Evolutionary conservation across 1,284 basidiomycete species (phyloP).

Genomic region (Ceratobasidium sp.): DNA sequence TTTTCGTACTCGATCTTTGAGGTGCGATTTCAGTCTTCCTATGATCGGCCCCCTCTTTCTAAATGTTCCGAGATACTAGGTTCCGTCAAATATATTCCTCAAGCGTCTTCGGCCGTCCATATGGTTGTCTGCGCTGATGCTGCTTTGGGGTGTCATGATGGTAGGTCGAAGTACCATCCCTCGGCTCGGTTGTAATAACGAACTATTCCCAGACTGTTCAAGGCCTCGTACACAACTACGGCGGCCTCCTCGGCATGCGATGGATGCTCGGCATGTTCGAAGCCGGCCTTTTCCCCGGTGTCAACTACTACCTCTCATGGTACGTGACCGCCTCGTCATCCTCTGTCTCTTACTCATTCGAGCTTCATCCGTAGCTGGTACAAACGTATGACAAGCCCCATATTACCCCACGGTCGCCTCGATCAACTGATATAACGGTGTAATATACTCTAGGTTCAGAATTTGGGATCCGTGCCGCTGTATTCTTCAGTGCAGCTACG

Average conservation of each 20-base stretch:
- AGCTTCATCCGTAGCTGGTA: slow-evolving; percentile 26
- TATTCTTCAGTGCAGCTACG: slow-evolving; percentile 63
- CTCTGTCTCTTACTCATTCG: background rate
- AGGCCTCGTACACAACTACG: slow-evolving; percentile 58
- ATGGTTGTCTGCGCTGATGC: slow-evolving; percentile 45
- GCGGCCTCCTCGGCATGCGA: slow-evolving; percentile 53
- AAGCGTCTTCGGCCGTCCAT: slow-evolving; percentile 45
- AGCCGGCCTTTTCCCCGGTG: slow-evolving; percentile 58
- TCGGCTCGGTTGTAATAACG: background rate
- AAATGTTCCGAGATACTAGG: background rate
- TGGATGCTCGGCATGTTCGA: slow-evolving; percentile 50
- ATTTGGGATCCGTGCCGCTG: slow-evolving; percentile 56
- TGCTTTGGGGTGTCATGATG: slow-evolving; percentile 48
- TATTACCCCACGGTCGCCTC: slow-evolving; percentile 37
- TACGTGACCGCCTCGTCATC: background rate
- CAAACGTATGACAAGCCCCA: slow-evolving; percentile 16
- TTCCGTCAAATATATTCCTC: slow-evolving; percentile 46
- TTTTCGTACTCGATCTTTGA: slow-evolving; percentile 47
- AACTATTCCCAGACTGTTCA: slow-evolving; percentile 33
- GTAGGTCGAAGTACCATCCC: background rate
- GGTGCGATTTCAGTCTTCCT: background rate
- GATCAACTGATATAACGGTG: slow-evolving; percentile 54
- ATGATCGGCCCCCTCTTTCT: slow-evolving; percentile 49
- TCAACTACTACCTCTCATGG: slow-evolving; percentile 58
- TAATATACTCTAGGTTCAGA: slow-evolving; percentile 47